Evolutionary conservation across 306 rosid genomes (phyloP).

Genomic region (Abrus pulchellus): DNA sequence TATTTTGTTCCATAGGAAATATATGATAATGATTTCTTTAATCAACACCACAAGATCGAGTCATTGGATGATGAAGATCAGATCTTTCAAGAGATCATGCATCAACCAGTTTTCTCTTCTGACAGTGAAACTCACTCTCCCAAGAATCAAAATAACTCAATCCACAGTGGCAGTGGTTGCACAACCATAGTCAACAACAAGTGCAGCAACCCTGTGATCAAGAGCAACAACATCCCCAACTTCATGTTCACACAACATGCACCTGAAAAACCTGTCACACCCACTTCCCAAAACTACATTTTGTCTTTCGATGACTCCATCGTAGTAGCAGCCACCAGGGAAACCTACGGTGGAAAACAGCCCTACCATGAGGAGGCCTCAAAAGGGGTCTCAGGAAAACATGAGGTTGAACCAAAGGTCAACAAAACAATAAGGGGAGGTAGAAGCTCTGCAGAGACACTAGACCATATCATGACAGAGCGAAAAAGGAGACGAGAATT

Average conservation of each 20-base stretch:
- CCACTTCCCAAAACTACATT: slow-evolving; percentile 17
- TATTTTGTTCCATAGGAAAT: slow-evolving; percentile 24
- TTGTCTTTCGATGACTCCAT: slow-evolving; percentile 44
- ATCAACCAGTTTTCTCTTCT: slow-evolving; percentile 41
- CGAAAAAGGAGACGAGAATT: slow-evolving; percentile 50
- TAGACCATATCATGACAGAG: slow-evolving; percentile 48
- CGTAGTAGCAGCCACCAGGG: not conserved
- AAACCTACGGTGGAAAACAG: slow-evolving; percentile 33
- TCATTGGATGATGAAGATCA: slow-evolving; percentile 33
- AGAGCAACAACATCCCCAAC: slow-evolving; percentile 18
- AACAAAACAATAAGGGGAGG: slow-evolving; percentile 19
- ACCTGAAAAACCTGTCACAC: not conserved
- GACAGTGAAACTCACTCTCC: slow-evolving; percentile 35
- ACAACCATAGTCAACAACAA: not conserved
- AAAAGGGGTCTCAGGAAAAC: slow-evolving; percentile 1
- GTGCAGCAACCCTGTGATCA: not conserved
- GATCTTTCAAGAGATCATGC: slow-evolving; percentile 42
- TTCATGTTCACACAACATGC: slow-evolving; percentile 27
- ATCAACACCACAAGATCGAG: slow-evolving; percentile 20
- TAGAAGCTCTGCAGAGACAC: slow-evolving; percentile 43
- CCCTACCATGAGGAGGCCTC: slow-evolving; percentile 15
- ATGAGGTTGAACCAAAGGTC: not conserved
- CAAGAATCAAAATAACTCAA: not conserved
- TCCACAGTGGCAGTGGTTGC: not conserved
- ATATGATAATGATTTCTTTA: slow-evolving; percentile 38